These are phyloP conservation scores for Erodium maritimum DNA, from an alignment of 345 rosid species.

Conservation along the genomic window DNA sequence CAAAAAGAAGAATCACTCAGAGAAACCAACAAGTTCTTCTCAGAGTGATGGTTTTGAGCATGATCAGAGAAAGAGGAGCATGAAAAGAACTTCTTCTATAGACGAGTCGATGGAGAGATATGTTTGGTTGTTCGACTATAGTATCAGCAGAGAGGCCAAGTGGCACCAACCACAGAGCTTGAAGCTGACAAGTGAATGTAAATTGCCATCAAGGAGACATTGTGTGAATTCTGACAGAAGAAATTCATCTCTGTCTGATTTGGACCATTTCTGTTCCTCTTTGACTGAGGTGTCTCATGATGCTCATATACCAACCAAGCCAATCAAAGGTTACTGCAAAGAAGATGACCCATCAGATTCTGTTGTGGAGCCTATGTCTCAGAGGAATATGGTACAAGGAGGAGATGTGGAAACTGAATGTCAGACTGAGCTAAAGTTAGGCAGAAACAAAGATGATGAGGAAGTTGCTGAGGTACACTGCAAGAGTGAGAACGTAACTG, in stretches of 20 bases:
- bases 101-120: conserved; percentile 46
- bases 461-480: too few species aligned
- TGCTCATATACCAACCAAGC: background rate
- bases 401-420: background rate
- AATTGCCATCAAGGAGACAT: conserved; percentile 12
- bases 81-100: conserved; percentile 35
- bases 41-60: conserved; percentile 10
- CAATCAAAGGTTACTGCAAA: background rate
- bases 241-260: conserved; percentile 67
- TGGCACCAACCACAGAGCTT: conserved; percentile 51
- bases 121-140: conserved; percentile 37
- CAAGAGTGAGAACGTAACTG: too few species aligned
- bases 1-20: conserved; percentile 14
- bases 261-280: conserved; percentile 47
- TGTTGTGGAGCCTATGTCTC: conserved; percentile 13
- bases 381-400: conserved; percentile 1
- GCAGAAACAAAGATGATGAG: too few species aligned
- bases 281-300: conserved; percentile 30
- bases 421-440: too few species aligned
- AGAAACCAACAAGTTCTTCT: conserved; percentile 7
- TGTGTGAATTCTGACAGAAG: conserved; percentile 43
- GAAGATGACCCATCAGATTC: background rate
- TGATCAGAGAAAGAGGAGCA: conserved; percentile 9
- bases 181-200: conserved; percentile 41
- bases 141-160: conserved; percentile 22